Percentiles rank a stretch among this genome's conserved stretches.
Evolutionary conservation across 2,329 filamentous ascomycete species (phyloP).

Genomic region (Calonectria hongkongensis): DNA sequence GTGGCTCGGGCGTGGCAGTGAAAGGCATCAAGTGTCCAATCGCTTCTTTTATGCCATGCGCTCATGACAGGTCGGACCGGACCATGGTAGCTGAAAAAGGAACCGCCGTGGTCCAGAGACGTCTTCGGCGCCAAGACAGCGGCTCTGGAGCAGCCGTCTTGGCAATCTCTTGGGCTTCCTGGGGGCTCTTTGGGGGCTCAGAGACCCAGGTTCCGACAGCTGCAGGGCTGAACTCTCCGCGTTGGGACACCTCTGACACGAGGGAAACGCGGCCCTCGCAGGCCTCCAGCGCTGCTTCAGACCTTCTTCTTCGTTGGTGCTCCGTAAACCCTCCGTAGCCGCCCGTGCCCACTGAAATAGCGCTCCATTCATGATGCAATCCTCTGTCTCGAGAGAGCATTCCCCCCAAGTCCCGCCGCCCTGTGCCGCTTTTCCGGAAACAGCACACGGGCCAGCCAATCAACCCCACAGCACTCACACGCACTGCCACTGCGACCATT

Average conservation of each 20-base stretch:
- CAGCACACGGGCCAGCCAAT: constrained; percentile 21
- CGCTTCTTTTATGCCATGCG: not conserved
- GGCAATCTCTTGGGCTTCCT: constrained; percentile 6
- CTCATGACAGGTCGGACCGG: not conserved
- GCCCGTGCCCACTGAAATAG: constrained; percentile 7
- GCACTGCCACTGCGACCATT: constrained; percentile 13
- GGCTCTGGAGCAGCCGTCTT: constrained; percentile 24
- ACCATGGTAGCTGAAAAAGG: constrained; percentile 1
- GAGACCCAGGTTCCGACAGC: not conserved
- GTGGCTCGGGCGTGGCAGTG: constrained; percentile 29
- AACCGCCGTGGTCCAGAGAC: not conserved
- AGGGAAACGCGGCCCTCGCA: not conserved
- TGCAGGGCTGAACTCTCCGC: constrained; percentile 22
- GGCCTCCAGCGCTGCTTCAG: not conserved
- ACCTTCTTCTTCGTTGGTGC: not conserved
- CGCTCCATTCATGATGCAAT: constrained; percentile 28
- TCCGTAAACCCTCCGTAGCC: not conserved
- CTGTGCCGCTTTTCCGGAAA: constrained; percentile 37
- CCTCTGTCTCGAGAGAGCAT: not conserved
- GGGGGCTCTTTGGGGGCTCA: not conserved
- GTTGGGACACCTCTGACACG: not conserved
- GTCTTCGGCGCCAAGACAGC: constrained; percentile 12
- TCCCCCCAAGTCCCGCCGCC: not conserved
- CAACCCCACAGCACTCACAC: not conserved
- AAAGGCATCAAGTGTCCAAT: not conserved